Conservation (phyloP, 2,329 filamentous ascomycete species). For the Scedosporium aurantiacum region DNA sequence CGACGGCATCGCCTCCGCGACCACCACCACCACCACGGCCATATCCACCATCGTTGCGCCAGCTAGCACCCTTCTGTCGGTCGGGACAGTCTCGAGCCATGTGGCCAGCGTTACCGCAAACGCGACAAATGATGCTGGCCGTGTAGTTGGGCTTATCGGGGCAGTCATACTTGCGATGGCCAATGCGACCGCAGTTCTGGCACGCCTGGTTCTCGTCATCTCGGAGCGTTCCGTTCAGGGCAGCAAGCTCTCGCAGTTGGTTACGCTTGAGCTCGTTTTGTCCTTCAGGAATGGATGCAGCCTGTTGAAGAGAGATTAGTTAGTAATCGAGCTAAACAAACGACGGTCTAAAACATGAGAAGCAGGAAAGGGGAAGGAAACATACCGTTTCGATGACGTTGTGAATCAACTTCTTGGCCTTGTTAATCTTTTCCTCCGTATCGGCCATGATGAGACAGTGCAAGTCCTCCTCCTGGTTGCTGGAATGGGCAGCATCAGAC, state of each 20-base stretch:
- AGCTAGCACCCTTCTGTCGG: conserved; percentile 77
- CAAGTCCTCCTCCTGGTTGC: conserved; percentile 98
- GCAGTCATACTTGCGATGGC: conserved; percentile 97
- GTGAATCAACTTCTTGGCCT: conserved; percentile 95
- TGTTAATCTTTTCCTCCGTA: conserved; percentile 98
- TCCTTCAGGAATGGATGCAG: conserved; percentile 94
- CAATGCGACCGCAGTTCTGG: conserved; percentile 98
- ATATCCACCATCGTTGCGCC: conserved; percentile 63
- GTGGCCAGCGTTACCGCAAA: conserved; percentile 94
- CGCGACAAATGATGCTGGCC: conserved; percentile 97
- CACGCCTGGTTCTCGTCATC: conserved; percentile 99
- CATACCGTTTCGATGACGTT: conserved; percentile 96
- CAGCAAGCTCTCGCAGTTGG: conserved; percentile 92
- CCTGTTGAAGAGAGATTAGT: conserved; percentile 37
- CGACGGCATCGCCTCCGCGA: conserved; percentile 64
- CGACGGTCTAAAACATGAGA: not conserved
- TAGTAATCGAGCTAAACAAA: not conserved
- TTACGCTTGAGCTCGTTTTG: conserved; percentile 99
- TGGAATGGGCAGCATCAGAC: conserved; percentile 96
- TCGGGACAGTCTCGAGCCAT: conserved; percentile 98
- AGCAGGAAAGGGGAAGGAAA: conserved; percentile 13
- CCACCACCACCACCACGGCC: conserved; percentile 56
- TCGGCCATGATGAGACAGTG: conserved; percentile 99
- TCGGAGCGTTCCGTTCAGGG: conserved; percentile 95
- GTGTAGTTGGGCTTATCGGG: conserved; percentile 97